A percentile compares a stretch with the other conserved stretches of the same genome.
Evolutionary conservation across 495 filamentous ascomycete species (phyloP).

Genomic region (Trypethelium eluteriae): DNA sequence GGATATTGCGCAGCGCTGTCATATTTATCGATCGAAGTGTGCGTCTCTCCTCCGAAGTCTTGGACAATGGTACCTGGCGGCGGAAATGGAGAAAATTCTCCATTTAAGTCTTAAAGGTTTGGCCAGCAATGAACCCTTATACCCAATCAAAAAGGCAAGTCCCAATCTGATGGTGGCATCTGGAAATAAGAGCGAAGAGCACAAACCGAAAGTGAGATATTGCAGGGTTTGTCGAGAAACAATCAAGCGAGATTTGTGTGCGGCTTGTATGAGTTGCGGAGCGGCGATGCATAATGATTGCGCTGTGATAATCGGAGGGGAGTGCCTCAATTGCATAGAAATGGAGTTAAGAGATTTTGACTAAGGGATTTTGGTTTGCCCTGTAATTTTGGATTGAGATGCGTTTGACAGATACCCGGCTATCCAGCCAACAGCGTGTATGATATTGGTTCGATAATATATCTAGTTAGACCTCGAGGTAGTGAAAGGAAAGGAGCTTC

Average conservation of each 20-base stretch:
- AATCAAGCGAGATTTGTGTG: conserved; percentile 1
- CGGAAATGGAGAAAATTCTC: conserved; percentile 1
- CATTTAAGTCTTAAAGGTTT: neutral
- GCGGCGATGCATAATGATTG: conserved; percentile 1
- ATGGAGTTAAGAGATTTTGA: conserved; percentile 4
- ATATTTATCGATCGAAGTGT: neutral
- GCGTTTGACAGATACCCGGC: conserved; percentile 3
- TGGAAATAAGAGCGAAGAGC: neutral
- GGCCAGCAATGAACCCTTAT: neutral
- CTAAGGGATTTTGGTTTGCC: neutral
- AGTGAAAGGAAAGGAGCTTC: no score
- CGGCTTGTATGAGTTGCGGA: neutral
- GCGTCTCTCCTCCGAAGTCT: conserved; percentile 6
- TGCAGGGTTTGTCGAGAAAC: neutral
- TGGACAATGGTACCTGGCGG: neutral
- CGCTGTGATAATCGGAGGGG: neutral
- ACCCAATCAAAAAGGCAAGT: neutral
- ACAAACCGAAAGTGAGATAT: neutral
- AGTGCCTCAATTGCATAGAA: neutral
- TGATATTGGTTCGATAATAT: neutral
- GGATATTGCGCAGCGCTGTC: neutral
- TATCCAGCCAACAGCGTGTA: neutral
- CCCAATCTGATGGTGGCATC: neutral
- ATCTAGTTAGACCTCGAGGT: neutral
- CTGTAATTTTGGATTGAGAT: neutral